Evolutionary conservation across 1,139 yeast genomes (phyloP), one percentile per base, ranked within the genome.

Genomic region (Yamadazyma pseudoaaseri): DNA sequence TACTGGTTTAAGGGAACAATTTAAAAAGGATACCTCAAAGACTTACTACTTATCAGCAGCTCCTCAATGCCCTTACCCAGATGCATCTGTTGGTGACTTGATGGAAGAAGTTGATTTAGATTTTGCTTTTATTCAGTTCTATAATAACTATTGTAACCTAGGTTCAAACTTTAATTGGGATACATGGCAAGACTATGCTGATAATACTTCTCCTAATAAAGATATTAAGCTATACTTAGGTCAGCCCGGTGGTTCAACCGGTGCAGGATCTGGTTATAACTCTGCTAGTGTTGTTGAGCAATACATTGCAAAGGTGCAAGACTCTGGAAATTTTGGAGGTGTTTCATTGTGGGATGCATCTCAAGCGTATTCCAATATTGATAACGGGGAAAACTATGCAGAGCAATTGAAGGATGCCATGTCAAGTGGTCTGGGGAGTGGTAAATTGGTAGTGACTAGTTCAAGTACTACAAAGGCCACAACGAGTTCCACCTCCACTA

Each of bases 41-140:
- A 51, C 60, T 11, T 90, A 85, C 63, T 89, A 85, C 58, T 65
- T 90, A 31, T 78, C 95, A 34, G 96, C 96, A 43, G 95, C 97
- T 44, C 97, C 97, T 17, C 97, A 90, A 66, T 90, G 97, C 66
- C 85, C 82, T 13, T 86, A 81, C 56, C 97, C 97, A 14, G 97
- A 90, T 64, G 87, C 82, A 6, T 78, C 85, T 28, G 79, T 84
- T 28, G 95, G 95, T 42, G 76, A 79, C 35, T 62, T 84, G 24
- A 60, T 90, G 47, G 65, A 66, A 16, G 62, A 73, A 24, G 77
- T 85, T 14, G 69, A 76, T 28, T 65, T 90, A 44, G 97, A 90
- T 61, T 87, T 83, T 60, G 92, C 92, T 2, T 87, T 86, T 52
- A 76, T 90, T 49, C 97, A 90, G 67, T 90, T 90, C 66, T 90